Base-by-base conservation (phyloP, 2,329 filamentous ascomycete species). In the Microcyclosporella mali region DNA sequence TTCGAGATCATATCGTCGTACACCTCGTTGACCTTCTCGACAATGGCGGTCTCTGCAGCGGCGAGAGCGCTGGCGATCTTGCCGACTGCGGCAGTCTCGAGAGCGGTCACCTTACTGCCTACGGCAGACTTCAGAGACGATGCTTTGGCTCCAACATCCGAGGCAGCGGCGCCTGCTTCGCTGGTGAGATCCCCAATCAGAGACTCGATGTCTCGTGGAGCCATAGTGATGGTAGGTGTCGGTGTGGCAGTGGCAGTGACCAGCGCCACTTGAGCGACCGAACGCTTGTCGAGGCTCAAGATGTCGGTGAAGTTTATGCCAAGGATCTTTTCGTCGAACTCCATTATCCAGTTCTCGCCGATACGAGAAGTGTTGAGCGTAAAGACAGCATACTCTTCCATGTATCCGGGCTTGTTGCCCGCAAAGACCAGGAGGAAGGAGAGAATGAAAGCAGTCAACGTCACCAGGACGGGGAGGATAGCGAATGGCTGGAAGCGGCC, bases 341-440 rank as follows among this genome's bases (percentile, higher is more conserved):
- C 55, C 40, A 58, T 42, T 42, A 65, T 46, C 25, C 61, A 41
- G 40, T 61, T 56, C 37, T 60, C 65, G 40, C 77, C 75, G 21
- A 80, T 63, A 31, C 69, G 70, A 2, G 76, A 78, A 16, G 73
- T 75, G 61, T 81, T 80, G 51, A 81, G 67, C 3, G 74, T 79
- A 33, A 82, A 59, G 33, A 82, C 65, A 43, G 77, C 66, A 46
- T 74, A 77, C 37, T 73, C 65, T 45, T 79, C 71, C 62, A 83
- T 70, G 52, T 80, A 73, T 12, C 66, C 67, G 39, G 65, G 66
- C 53, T 75, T 77, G 29, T 72, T 69, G 29, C 79, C 79, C 1
- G 79, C 78, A 52, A 81, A 81, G 45, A 83, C 67, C 56, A 74
- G 79, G 7, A 82, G 66, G 52, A 82, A 70, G 14, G 71, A 70